Conservation (phyloP, 306 rosid species). For the Calophaca sinica region DNA sequence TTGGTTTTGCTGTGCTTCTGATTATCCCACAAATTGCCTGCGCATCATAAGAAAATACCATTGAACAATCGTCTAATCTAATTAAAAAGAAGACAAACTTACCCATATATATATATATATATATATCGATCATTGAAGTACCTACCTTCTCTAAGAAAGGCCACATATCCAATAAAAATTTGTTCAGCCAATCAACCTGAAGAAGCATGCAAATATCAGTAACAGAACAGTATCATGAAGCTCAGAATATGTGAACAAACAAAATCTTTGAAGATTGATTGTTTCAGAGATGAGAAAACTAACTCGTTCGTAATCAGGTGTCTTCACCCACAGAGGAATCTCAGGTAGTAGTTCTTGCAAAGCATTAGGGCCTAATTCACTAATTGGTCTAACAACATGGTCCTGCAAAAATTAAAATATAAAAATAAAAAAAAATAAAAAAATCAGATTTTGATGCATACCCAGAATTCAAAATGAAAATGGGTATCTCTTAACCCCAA, state of each 20-base stretch:
- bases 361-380: conserved; percentile 75
- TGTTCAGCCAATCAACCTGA: conserved; percentile 94
- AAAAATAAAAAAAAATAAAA: conserved; percentile 32
- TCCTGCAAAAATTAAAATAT: conserved; percentile 64
- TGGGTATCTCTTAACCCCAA: conserved; percentile 12
- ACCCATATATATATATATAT: conserved; percentile 18
- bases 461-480: conserved; percentile 27
- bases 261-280: not conserved
- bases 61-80: conserved; percentile 32
- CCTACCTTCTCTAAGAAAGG: conserved; percentile 93
- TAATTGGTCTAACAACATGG: conserved; percentile 65
- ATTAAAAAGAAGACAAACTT: not conserved
- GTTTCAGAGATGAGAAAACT: conserved; percentile 43
- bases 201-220: conserved; percentile 39
- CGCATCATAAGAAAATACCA: conserved; percentile 28
- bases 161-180: conserved; percentile 72
- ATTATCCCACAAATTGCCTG: conserved; percentile 78
- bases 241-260: not conserved
- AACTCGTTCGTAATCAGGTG: conserved; percentile 85
- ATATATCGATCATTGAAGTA: no score
- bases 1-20: conserved; percentile 64
- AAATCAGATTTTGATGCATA: conserved; percentile 32
- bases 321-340: conserved; percentile 92
- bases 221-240: conserved; percentile 24
- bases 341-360: conserved; percentile 79